phyloP scores from a whole-genome alignment of 176 grass and related monocot species.

The Dendrocalamus sinicus region DNA sequence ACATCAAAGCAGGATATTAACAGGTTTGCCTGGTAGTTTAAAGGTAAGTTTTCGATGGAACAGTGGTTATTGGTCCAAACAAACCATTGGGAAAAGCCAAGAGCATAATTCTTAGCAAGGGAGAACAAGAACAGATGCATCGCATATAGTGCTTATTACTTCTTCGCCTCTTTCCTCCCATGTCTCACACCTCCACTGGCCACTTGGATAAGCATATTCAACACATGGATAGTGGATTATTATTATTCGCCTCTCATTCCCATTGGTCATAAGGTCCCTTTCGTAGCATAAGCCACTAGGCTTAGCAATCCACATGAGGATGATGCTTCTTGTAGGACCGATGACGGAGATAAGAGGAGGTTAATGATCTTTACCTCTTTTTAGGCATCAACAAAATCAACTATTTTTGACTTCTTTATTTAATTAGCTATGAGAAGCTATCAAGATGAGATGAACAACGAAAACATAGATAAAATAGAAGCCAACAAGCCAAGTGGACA shows the following conservation, averaged over 20 bases:
- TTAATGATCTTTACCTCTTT: too few relatives aligned
- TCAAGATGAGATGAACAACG: too few relatives aligned
- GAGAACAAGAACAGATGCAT: conserved; percentile 22
- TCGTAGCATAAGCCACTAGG: conserved; percentile 31
- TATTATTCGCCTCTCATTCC: background rate
- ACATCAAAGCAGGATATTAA: background rate
- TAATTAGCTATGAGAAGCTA: too few relatives aligned
- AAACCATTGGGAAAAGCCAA: background rate
- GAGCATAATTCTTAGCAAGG: conserved; percentile 1
- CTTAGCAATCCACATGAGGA: conserved; percentile 29
- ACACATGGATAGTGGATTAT: conserved; percentile 12
- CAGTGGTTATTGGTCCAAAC: conserved; percentile 6
- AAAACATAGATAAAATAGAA: too few relatives aligned
- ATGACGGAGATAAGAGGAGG: too few relatives aligned
- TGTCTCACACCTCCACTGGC: conserved; percentile 14
- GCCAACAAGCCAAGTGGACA: too few relatives aligned
- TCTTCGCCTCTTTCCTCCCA: background rate
- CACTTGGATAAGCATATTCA: conserved; percentile 5
- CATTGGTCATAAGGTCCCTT: conserved; percentile 31
- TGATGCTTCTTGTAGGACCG: conserved; percentile 19
- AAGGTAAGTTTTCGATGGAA: background rate
- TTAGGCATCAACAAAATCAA: too few relatives aligned
- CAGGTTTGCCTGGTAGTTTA: background rate
- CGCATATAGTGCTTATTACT: background rate
- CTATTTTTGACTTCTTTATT: too few relatives aligned